Evolutionary conservation across 164 flowering plant species (phyloP).

Genomic region (Piper betle): DNA sequence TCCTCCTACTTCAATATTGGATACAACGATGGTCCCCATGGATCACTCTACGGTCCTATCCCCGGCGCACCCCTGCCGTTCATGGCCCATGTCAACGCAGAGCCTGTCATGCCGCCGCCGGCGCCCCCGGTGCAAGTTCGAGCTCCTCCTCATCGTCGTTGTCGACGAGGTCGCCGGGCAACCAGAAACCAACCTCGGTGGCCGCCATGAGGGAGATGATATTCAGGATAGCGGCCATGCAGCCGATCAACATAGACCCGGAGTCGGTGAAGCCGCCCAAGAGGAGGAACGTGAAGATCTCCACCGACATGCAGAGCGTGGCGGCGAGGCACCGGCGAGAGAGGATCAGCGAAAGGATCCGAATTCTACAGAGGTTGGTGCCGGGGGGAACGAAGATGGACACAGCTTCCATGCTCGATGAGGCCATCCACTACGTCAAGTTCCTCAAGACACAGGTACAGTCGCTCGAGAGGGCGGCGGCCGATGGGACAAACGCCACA

Average conservation of each 20-base stretch:
- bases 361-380: constrained; percentile 50
- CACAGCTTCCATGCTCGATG: constrained; percentile 57
- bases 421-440: constrained; percentile 51
- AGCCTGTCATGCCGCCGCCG: constrained; percentile 5
- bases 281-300: constrained; percentile 50
- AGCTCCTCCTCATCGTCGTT: not conserved
- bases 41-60: too few species aligned
- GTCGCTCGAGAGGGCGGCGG: constrained; percentile 30
- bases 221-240: constrained; percentile 49
- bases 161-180: too few species aligned
- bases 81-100: constrained; percentile 6
- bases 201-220: constrained; percentile 55
- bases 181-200: constrained; percentile 22
- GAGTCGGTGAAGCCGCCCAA: constrained; percentile 50
- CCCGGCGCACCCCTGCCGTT: constrained; percentile 8
- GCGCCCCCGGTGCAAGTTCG: constrained; percentile 7
- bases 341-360: constrained; percentile 46
- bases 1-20: too few species aligned
- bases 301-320: constrained; percentile 50
- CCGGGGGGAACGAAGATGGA: constrained; percentile 65
- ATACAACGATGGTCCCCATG: too few species aligned
- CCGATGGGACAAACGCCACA: constrained; percentile 10
- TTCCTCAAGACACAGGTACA: constrained; percentile 48
- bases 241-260: constrained; percentile 54
- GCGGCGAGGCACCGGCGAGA: constrained; percentile 52